phyloP scores from a whole-genome alignment of 768 basidiomycete species.

The Pholiota molesta region DNA sequence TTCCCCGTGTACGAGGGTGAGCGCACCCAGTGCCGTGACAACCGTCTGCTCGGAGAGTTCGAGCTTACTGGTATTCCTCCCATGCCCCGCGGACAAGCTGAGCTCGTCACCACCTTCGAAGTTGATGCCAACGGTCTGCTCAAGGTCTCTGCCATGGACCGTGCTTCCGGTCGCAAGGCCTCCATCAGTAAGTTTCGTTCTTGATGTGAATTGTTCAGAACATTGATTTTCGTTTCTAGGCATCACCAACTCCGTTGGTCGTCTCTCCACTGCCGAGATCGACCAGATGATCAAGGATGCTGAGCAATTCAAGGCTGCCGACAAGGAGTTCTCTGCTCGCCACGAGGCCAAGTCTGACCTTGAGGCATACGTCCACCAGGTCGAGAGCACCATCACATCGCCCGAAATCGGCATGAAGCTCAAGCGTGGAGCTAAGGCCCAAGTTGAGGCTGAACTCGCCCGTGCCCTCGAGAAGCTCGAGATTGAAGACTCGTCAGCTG shows the following conservation, averaged over 20 bases:
- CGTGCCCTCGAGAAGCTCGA: constrained; percentile 98
- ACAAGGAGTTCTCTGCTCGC: constrained; percentile 97
- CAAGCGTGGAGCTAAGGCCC: constrained; percentile 93
- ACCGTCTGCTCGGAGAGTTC: constrained; percentile 98
- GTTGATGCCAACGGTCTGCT: constrained; percentile 99
- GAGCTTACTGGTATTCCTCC: constrained; percentile 99
- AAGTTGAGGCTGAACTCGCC: constrained; percentile 97
- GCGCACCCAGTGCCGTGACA: constrained; percentile 99
- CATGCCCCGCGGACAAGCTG: constrained; percentile 99
- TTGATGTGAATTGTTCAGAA: neutral
- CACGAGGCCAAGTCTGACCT: constrained; percentile 99
- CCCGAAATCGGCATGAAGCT: constrained; percentile 98
- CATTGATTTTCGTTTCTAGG: constrained; percentile 43
- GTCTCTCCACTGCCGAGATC: constrained; percentile 96
- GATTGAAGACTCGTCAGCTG: constrained; percentile 91
- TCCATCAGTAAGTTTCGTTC: constrained; percentile 75
- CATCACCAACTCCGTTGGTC: constrained; percentile 99
- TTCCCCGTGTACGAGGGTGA: constrained; percentile 99
- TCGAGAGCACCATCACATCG: constrained; percentile 93
- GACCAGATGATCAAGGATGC: constrained; percentile 99
- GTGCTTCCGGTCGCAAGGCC: constrained; percentile 98
- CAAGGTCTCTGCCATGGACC: constrained; percentile 98
- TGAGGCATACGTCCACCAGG: constrained; percentile 96
- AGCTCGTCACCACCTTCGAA: constrained; percentile 99
- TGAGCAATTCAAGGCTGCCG: constrained; percentile 94